A percentile compares a stretch with the other conserved stretches of the same genome.
Evolutionary conservation across 2,329 filamentous ascomycete genomes (phyloP).

Genomic region (Penicillium sp.): DNA sequence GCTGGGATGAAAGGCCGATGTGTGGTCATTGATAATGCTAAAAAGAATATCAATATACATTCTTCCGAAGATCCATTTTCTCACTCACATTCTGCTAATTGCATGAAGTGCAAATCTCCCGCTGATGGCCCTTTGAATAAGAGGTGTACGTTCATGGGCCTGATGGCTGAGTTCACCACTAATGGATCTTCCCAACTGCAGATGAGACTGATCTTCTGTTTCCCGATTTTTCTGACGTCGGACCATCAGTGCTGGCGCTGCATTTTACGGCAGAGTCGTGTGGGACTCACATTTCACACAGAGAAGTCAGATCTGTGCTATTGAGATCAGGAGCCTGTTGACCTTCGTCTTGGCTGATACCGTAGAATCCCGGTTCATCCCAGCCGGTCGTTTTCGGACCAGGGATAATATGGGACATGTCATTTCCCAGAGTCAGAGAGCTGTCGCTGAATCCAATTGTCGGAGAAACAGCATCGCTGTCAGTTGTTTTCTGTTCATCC

Average conservation of each 20-base stretch:
- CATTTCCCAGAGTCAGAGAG: not conserved
- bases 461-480: not conserved
- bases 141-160: not conserved
- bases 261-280: not conserved
- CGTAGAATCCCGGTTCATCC: constrained; percentile 1
- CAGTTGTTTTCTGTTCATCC: not conserved
- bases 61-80: not conserved
- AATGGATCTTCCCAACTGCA: not conserved
- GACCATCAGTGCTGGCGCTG: not conserved
- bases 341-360: constrained; percentile 2
- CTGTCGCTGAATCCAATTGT: not conserved
- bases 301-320: not conserved
- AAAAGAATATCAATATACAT: not conserved
- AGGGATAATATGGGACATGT: not conserved
- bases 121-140: not conserved
- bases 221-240: not conserved
- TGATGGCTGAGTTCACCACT: not conserved
- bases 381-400: not conserved
- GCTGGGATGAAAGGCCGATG: not conserved
- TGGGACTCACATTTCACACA: constrained; percentile 2
- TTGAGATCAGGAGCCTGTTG: constrained; percentile 6
- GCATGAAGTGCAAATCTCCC: not conserved
- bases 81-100: not conserved
- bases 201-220: not conserved
- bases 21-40: not conserved